Evolutionary conservation across 2,329 filamentous ascomycete species (phyloP), one percentile per base, ranked within the genome.

Genomic region (Alternaria hordeiaustralica): DNA sequence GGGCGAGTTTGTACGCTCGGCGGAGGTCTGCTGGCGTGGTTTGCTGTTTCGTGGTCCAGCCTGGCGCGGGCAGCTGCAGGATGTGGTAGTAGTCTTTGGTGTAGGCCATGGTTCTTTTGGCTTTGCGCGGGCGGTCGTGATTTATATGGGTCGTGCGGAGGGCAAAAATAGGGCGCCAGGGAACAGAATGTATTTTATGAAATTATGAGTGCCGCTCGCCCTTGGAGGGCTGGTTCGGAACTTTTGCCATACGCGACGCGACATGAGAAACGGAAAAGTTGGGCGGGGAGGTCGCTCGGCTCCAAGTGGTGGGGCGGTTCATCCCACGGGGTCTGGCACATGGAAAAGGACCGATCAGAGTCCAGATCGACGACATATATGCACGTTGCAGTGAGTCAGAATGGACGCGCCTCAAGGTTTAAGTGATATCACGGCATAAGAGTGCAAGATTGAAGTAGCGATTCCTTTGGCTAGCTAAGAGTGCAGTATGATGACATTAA

Each of bases 1-100:
- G 80, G 7, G 87, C 85, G 51, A 80, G 82, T 62, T 85, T 85
- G 74, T 90, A 90, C 10, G 87, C 87, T 33, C 69, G 55, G 2
- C 73, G 56, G 20, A 74, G 11, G 3, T 63, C 65, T 2, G 62
- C 64, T 13, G 60, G 23, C 1, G 61, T 18, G 18, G 45, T 44
- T 12, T 54, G 36, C n/a, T 64, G 20, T 30, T 58, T 47, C 55
- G 62, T 15, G 21, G 20, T 9, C 26, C 62, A 59, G 20, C n/a
- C 21, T 4, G 68, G 71, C 11, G 60, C n/a, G 7, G 51, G 15
- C 13, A 78, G 65, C 20, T 67, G 63, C 23, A 79, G 72, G 44
- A 75, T 64, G 12, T 60, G 51, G 63, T 79, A 79, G 70, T 76
- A 76, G 54, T 78, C 66, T 50, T 75, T 74, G 5, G 69, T 73